These are phyloP conservation scores for Sanghuangporus weigelae DNA, from an alignment of 1,284 basidiomycete species.

Conservation along the genomic window DNA sequence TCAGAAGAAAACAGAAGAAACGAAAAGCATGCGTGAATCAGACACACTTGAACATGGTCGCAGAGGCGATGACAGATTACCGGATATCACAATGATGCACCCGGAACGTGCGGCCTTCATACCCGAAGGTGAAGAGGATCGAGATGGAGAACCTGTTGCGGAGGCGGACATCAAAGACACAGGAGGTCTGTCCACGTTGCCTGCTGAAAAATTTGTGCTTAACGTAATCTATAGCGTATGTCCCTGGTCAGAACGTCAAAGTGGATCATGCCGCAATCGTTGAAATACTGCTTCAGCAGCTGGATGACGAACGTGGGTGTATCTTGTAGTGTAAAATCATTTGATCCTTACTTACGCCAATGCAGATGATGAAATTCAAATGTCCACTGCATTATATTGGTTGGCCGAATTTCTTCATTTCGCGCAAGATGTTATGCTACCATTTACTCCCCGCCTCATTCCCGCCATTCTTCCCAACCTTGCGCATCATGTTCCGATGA, in stretches of 20 bases:
- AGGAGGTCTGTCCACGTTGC: conserved; percentile 44
- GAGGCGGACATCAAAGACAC: conserved; percentile 54
- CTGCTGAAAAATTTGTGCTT: conserved; percentile 21
- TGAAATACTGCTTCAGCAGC: conserved; percentile 89
- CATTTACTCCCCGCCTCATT: conserved; percentile 91
- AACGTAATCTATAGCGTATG: conserved; percentile 59
- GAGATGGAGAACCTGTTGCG: conserved; percentile 34
- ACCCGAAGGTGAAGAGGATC: conserved; percentile 45
- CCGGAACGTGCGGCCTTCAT: conserved; percentile 45
- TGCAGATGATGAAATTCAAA: conserved; percentile 84
- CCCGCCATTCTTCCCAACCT: conserved; percentile 92
- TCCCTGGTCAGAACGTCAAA: conserved; percentile 88
- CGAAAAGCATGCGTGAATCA: conserved; percentile 36
- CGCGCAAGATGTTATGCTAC: conserved; percentile 87
- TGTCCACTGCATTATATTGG: conserved; percentile 88
- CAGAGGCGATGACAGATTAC: conserved; percentile 40
- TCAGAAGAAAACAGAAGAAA: conserved; percentile 56
- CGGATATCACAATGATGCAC: conserved; percentile 44
- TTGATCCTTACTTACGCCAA: not conserved
- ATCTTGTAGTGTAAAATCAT: not conserved
- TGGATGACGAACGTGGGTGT: conserved; percentile 77
- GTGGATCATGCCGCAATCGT: conserved; percentile 92
- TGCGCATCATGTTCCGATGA: conserved; percentile 86
- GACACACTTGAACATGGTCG: conserved; percentile 36
- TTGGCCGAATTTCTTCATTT: conserved; percentile 88